Base-by-base conservation (phyloP, 106 monocot species). In the Dioscorea dumetorum region DNA sequence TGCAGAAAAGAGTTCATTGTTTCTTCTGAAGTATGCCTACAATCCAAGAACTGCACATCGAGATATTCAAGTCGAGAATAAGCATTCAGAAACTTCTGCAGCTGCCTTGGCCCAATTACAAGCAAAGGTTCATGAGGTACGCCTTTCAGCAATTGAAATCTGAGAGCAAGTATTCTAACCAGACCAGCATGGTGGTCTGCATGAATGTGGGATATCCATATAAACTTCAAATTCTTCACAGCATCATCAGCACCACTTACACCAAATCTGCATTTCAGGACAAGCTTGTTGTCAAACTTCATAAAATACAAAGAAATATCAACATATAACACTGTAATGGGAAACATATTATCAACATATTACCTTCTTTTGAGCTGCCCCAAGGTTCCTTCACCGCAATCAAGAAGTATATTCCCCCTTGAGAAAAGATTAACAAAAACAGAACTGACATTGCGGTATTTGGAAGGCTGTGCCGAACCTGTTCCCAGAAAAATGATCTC, bases 181-280 rank as follows among this genome's bases (percentile, higher is more conserved):
- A 99, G 66, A 64, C 97, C 97, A 51, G 91, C 84, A 56, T 99
- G 97, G 70, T 99, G 97, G 82, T 99, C 97, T 24, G 97, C 92
- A 64, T 99, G 97, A 63, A 99, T 99, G 59, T 99, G 93, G 61
- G 97, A 99, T 64, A 93, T 87, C 97, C 97, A 99, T 52, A 99
- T 92, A 50, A 73, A 78, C 61, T 61, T 87, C 33, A 99, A 75
- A 63, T 74, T 54, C 81, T 77, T 93, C 22, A 99, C 74, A 23
- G 73, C 93, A 67, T 83, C 79, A 73, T 99, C 93, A 49, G 99
- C 99, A 63, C 90, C 93, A 34, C 77, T 77, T 32, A 93, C 70
- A 18, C 99, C 93, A 83, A 90, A 99, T 68, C 97, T 97, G 41
- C 10, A 67, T 48, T 21, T 28, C 28, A 75, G 50, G n/a, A 83